Evolutionary conservation across 2,329 filamentous ascomycete species (phyloP).

Genomic region (Fusarium torulosum): DNA sequence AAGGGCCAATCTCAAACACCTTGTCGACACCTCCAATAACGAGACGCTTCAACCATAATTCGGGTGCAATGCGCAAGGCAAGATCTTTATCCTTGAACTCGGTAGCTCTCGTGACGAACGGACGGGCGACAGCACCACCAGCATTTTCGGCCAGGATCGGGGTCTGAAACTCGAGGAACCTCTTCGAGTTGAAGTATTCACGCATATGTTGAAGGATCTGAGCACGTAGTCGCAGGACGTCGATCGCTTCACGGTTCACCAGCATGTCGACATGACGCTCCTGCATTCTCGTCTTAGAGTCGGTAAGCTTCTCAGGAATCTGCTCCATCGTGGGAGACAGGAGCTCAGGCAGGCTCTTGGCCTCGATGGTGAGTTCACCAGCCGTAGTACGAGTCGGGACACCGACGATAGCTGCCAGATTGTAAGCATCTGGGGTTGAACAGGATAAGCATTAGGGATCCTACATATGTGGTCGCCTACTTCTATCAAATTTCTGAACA

Average conservation of each 20-base stretch:
- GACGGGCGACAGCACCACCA: conserved; percentile 87
- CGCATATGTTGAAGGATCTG: conserved; percentile 80
- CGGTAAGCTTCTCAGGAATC: conserved; percentile 77
- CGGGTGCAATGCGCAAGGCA: conserved; percentile 88
- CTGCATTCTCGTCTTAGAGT: conserved; percentile 78
- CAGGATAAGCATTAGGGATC: conserved; percentile 53
- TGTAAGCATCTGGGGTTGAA: conserved; percentile 42
- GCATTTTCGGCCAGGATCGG: conserved; percentile 86
- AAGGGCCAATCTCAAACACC: conserved; percentile 92
- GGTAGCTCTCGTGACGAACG: conserved; percentile 84
- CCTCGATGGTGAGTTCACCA: conserved; percentile 83
- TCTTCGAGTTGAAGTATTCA: conserved; percentile 75
- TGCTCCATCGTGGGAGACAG: conserved; percentile 84
- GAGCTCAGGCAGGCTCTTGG: conserved; percentile 75
- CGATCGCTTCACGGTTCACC: conserved; percentile 75
- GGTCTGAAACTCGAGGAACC: conserved; percentile 90
- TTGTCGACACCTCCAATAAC: conserved; percentile 89
- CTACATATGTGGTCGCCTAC: conserved; percentile 87
- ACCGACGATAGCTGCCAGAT: conserved; percentile 73
- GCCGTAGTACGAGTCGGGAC: conserved; percentile 74
- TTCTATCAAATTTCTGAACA: conserved; percentile 74
- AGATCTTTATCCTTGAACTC: conserved; percentile 80
- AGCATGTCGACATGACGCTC: conserved; percentile 90
- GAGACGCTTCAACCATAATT: conserved; percentile 93
- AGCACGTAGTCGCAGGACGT: conserved; percentile 80